Evolutionary conservation across 495 filamentous ascomycete species (phyloP), one percentile per base, ranked within the genome.

Genomic region (Aspergillus nidulans): DNA sequence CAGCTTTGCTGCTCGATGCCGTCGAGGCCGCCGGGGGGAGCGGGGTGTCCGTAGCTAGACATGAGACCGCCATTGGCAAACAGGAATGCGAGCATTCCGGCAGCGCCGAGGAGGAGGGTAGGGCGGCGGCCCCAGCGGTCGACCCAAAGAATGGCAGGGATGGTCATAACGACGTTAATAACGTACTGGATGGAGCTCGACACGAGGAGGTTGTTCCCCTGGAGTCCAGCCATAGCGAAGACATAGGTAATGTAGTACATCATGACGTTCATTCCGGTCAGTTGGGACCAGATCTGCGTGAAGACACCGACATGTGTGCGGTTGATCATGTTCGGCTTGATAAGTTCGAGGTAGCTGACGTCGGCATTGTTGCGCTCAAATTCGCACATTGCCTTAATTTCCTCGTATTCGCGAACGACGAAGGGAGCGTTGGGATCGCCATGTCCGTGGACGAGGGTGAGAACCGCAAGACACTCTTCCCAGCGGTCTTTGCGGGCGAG

Each of bases 191-290:
- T 89, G 24, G 79, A 79, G 13, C 85, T 86, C 12, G 86, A 81
- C 6, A 86, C 73, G 10, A 94, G 78, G 32, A 81, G 71, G 48
- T 83, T 77, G 56, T 84, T 75, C 26, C 76, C 75, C 1, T 73
- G 76, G 0, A 86, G 69, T 15, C 86, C 85, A 13, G 86, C 85
- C 86, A 88, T 89, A 20, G 82, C 81, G 58, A 88, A 89, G 57
- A 89, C 77, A 45, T 90, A 89, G 19, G 70, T 77, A 41, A 81
- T 78, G 54, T 82, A 71, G 60, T 82, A 81, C 82, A 90, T 90
- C 87, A 91, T 91, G 1, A 58, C 87, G 63, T 91, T 92, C 85
- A 90, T 90, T 13, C 89, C 89, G 0, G 87, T 89, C 18, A 92
- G 73, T 62, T 94, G 89, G 24, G 83, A 85, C 89, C 89, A 92